Percentiles rank a stretch among this genome's conserved stretches.
Conservation (phyloP, 345 rosid genomes). For the Gynandropsis gynandra region DNA sequence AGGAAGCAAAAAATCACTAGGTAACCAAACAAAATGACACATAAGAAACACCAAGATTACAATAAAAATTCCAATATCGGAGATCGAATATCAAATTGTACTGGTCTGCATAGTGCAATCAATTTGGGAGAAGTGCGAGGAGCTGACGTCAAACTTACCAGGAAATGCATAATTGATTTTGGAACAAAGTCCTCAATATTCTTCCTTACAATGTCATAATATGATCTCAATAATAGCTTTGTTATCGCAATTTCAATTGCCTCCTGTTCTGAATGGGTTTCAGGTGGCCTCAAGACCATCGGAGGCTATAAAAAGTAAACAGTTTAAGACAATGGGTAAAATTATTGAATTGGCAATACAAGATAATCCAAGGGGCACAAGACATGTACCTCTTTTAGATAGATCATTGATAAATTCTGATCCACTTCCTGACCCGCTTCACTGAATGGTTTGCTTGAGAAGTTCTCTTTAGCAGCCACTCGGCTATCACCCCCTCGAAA, state of each 20-base stretch:
- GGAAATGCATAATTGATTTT: conserved; percentile 96
- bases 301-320: conserved; percentile 62
- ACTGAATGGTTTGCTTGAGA: conserved; percentile 36
- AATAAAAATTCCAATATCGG: no score
- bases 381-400: conserved; percentile 61
- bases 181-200: conserved; percentile 83
- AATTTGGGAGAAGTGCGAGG: conserved; percentile 1
- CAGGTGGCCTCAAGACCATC: conserved; percentile 71
- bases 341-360: conserved; percentile 1
- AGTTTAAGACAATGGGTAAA: conserved; percentile 16
- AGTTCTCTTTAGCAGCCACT: conserved; percentile 49
- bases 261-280: conserved; percentile 84
- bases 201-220: conserved; percentile 92
- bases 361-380: conserved; percentile 12
- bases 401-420: conserved; percentile 63
- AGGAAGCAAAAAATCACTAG: no score
- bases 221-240: conserved; percentile 76
- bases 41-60: no score
- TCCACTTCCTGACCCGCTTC: conserved; percentile 54
- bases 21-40: no score
- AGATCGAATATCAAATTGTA: not conserved
- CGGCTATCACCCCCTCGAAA: conserved; percentile 70
- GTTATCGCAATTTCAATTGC: conserved; percentile 64
- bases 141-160: conserved; percentile 37
- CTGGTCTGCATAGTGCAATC: not conserved